Conservation (phyloP, 1,139 yeast genomes). For the Pichia sp. region DNA sequence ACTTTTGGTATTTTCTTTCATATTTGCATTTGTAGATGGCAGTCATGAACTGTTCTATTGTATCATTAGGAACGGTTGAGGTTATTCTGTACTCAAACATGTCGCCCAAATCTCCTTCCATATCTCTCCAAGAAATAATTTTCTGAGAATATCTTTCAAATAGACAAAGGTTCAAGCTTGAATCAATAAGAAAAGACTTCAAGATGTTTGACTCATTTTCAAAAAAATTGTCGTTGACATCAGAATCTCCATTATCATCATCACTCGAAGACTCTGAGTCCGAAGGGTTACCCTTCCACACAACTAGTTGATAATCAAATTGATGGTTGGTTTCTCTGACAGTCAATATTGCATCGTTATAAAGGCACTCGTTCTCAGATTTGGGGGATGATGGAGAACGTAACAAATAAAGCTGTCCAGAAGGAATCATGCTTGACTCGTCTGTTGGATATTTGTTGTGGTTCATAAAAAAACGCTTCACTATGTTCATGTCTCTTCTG, state of each 20-base stretch:
- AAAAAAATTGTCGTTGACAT: conserved; percentile 47
- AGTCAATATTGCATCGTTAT: conserved; percentile 72
- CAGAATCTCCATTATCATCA: conserved; percentile 53
- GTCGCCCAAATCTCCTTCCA: conserved; percentile 85
- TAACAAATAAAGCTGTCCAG: conserved; percentile 73
- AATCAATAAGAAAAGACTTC: conserved; percentile 65
- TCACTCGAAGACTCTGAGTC: conserved; percentile 40
- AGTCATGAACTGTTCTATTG: conserved; percentile 61
- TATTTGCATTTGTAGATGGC: conserved; percentile 66
- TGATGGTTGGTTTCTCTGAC: conserved; percentile 67
- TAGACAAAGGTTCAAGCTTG: conserved; percentile 50
- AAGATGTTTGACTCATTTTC: conserved; percentile 43
- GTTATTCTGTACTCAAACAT: conserved; percentile 76
- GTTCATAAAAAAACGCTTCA: conserved; percentile 54
- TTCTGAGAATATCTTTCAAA: conserved; percentile 38
- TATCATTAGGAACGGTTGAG: conserved; percentile 50
- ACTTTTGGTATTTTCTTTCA: conserved; percentile 65
- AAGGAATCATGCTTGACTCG: conserved; percentile 68
- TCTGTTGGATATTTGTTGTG: conserved; percentile 45
- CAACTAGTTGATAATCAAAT: conserved; percentile 64
- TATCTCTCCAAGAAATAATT: conserved; percentile 75
- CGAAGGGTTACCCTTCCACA: conserved; percentile 60
- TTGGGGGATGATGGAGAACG: conserved; percentile 79
- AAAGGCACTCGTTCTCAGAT: conserved; percentile 81
- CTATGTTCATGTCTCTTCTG: conserved; percentile 58